These are phyloP conservation scores for Mycosphaerella sp. DNA, from an alignment of 2,329 filamentous ascomycete species.

Conservation along the genomic window DNA sequence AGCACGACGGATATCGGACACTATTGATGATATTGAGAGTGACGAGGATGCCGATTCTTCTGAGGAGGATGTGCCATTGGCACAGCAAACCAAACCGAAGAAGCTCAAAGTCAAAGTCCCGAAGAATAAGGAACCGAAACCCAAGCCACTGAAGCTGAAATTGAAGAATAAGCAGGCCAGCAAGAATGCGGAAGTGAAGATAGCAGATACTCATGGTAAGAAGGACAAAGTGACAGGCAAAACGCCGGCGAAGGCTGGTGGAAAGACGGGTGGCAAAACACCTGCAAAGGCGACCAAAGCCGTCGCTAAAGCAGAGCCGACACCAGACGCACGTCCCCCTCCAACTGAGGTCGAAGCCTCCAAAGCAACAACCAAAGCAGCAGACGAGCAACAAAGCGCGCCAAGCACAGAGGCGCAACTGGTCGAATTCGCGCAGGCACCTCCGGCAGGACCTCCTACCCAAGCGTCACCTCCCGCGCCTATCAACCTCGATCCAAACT, in stretches of 20 bases:
- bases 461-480: constrained; percentile 17
- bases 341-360: background rate
- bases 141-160: constrained; percentile 17
- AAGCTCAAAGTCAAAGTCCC: constrained; percentile 5
- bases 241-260: constrained; percentile 4
- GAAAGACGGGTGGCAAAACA: constrained; percentile 10
- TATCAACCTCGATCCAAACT: constrained; percentile 26
- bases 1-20: constrained; percentile 36
- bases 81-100: constrained; percentile 8
- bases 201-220: constrained; percentile 1
- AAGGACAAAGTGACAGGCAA: constrained; percentile 11
- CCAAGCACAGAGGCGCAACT: constrained; percentile 12
- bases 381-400: constrained; percentile 23
- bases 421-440: constrained; percentile 1
- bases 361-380: constrained; percentile 16
- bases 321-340: background rate
- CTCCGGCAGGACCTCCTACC: constrained; percentile 1
- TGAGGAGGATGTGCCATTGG: constrained; percentile 10
- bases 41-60: constrained; percentile 45
- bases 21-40: constrained; percentile 48
- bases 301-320: constrained; percentile 1
- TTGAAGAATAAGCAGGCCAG: constrained; percentile 13
- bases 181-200: constrained; percentile 6
- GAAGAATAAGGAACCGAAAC: constrained; percentile 12
- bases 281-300: constrained; percentile 9